These are phyloP conservation scores for Penicillium sp. DNA, from an alignment of 2,329 filamentous ascomycete species.

Conservation along the genomic window DNA sequence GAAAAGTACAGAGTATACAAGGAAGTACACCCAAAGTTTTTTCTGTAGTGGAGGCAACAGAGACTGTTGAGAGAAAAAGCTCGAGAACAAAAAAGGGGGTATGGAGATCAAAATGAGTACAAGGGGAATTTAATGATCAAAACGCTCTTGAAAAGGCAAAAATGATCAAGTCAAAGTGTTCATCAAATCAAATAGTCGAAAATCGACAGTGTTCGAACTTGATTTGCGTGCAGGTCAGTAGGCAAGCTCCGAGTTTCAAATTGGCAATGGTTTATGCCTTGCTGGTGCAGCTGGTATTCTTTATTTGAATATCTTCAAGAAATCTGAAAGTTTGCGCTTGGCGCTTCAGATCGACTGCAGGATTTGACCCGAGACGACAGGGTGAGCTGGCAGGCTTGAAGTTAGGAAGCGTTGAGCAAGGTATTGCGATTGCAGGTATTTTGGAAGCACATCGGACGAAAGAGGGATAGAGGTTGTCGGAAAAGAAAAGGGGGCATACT, in stretches of 20 bases:
- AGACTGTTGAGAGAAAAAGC: not conserved
- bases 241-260: not conserved
- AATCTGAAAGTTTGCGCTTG: not conserved
- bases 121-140: not conserved
- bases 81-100: not conserved
- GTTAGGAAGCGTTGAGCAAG: not conserved
- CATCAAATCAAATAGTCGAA: not conserved
- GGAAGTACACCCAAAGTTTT: not conserved
- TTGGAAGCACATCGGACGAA: not conserved
- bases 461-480: not conserved
- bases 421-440: not conserved
- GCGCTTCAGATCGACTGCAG: not conserved
- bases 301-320: not conserved
- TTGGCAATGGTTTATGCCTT: not conserved
- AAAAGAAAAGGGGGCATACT: not conserved
- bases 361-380: not conserved
- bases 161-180: not conserved
- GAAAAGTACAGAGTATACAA: not conserved
- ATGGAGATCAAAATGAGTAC: not conserved
- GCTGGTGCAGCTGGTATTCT: not conserved
- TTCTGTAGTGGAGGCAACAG: not conserved
- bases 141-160: not conserved
- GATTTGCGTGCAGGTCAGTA: not conserved
- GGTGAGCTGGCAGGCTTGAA: not conserved
- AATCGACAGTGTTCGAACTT: not conserved